Conservation (phyloP, 179 eudicot genomes). For the Beta corolliflora region DNA sequence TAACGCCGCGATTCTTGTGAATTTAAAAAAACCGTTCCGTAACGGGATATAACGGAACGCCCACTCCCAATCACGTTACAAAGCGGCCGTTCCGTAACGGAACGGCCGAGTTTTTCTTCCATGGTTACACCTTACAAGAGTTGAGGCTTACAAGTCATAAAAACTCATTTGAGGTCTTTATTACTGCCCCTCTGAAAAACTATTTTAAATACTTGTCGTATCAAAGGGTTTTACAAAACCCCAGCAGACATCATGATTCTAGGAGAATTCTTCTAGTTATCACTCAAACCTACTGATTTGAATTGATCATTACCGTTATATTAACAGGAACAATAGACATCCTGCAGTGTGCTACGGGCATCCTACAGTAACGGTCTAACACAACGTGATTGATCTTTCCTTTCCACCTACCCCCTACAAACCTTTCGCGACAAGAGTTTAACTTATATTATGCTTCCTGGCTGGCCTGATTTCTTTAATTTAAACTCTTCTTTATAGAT, state of each 20-base stretch:
- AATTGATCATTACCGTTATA: too few species aligned
- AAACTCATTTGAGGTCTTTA: not conserved
- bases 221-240: not conserved
- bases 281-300: too few species aligned
- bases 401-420: not conserved
- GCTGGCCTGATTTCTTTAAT: not conserved
- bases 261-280: too few species aligned
- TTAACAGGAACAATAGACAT: not conserved
- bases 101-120: too few species aligned
- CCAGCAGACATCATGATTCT: too few species aligned
- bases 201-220: not conserved
- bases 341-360: too few species aligned
- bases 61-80: too few species aligned
- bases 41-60: too few species aligned
- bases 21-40: too few species aligned
- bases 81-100: too few species aligned
- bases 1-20: too few species aligned
- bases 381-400: not conserved
- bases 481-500: not conserved
- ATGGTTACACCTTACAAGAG: not conserved
- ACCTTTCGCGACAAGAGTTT: not conserved
- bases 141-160: not conserved
- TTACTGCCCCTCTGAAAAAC: not conserved
- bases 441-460: too few species aligned
- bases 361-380: not conserved